Conservation (phyloP, 257 asterid genomes). For the Euphrasia confusa region DNA sequence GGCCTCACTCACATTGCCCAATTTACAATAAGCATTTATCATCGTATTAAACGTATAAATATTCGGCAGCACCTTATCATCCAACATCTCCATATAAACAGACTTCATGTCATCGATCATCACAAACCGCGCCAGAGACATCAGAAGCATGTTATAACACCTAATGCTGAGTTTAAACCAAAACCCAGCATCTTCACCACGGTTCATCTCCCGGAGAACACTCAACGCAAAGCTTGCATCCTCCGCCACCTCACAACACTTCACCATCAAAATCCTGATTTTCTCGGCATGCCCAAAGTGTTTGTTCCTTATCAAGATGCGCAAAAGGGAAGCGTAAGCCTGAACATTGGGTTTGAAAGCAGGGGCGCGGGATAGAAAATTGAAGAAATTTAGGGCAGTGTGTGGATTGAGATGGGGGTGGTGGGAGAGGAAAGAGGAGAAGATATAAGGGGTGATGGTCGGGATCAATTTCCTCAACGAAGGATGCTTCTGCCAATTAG, state of each 20-base stretch:
- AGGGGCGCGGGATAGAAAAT: conserved; percentile 40
- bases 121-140: conserved; percentile 48
- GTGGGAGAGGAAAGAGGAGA: conserved; percentile 44
- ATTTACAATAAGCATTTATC: conserved; percentile 63
- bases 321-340: conserved; percentile 44
- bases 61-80: conserved; percentile 58
- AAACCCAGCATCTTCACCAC: conserved; percentile 24
- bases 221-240: conserved; percentile 39
- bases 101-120: conserved; percentile 56
- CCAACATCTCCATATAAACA: conserved; percentile 54
- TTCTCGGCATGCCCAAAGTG: conserved; percentile 42
- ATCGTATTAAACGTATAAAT: conserved; percentile 66
- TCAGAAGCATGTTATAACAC: conserved; percentile 55
- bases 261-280: conserved; percentile 46
- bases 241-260: conserved; percentile 41
- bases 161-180: conserved; percentile 43
- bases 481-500: conserved; percentile 66
- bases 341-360: conserved; percentile 48
- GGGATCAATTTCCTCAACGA: conserved; percentile 50
- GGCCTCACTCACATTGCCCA: conserved; percentile 62
- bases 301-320: conserved; percentile 40
- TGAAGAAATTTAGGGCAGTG: conserved; percentile 42
- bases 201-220: conserved; percentile 44
- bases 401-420: conserved; percentile 61
- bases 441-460: conserved; percentile 41